These are phyloP conservation scores for Vigna trinervia DNA, from an alignment of 306 rosid genomes.

Conservation along the genomic window DNA sequence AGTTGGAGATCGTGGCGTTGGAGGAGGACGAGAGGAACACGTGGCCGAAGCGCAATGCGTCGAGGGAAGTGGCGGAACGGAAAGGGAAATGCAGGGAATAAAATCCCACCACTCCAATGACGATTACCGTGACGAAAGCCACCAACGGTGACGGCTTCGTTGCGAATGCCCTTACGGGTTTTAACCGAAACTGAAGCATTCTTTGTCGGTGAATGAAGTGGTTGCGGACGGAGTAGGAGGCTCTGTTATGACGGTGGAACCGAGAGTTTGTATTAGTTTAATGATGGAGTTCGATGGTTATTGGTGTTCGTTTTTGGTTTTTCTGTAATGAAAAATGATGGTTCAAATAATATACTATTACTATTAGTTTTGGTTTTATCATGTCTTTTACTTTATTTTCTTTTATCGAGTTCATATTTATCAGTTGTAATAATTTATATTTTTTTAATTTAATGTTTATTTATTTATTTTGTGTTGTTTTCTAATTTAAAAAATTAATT, in stretches of 20 bases:
- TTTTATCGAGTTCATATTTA: too few species aligned
- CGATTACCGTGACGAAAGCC: slow-evolving; percentile 29
- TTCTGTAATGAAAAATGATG: too few species aligned
- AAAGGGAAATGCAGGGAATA: slow-evolving; percentile 49
- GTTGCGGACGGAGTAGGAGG: not conserved
- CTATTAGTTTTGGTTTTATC: too few species aligned
- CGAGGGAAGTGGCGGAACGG: slow-evolving; percentile 1
- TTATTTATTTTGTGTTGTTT: too few species aligned
- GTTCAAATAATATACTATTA: too few species aligned
- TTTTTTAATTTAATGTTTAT: too few species aligned
- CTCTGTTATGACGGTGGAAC: not conserved
- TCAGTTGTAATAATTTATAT: too few species aligned
- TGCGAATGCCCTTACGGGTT: slow-evolving; percentile 31
- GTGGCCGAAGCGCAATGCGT: slow-evolving; percentile 46
- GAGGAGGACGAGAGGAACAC: slow-evolving; percentile 58
- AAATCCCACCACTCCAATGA: slow-evolving; percentile 59
- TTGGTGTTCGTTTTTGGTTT: not conserved
- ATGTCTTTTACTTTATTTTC: too few species aligned
- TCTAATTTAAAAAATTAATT: too few species aligned
- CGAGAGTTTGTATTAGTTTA: not conserved
- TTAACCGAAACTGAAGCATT: slow-evolving; percentile 49
- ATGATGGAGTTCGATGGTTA: not conserved
- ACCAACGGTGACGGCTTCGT: slow-evolving; percentile 43
- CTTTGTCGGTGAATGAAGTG: too few species aligned
- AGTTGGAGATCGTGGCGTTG: slow-evolving; percentile 61